phyloP scores from a whole-genome alignment of 805 yeast species.

The Sugiyamaella chiloensis region DNA sequence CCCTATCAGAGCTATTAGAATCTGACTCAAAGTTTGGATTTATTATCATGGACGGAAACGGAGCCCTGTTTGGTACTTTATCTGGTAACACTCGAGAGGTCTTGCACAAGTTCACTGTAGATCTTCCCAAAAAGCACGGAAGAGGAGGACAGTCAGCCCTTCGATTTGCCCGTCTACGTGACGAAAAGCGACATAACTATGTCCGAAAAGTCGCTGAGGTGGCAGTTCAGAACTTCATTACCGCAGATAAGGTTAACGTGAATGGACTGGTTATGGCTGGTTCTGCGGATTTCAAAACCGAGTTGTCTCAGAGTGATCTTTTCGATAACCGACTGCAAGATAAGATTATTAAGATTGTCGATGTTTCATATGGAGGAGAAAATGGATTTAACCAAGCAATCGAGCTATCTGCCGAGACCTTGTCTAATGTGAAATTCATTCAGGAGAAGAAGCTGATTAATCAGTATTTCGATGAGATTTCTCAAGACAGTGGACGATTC shows the following conservation, averaged over 20 bases:
- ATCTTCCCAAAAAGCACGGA: constrained; percentile 98
- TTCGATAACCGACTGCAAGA: constrained; percentile 86
- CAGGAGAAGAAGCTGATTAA: constrained; percentile 96
- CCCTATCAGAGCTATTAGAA: constrained; percentile 87
- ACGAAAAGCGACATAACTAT: constrained; percentile 97
- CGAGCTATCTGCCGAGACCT: constrained; percentile 93
- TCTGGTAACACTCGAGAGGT: constrained; percentile 97
- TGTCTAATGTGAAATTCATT: constrained; percentile 94
- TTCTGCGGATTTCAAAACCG: constrained; percentile 98
- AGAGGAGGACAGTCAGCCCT: constrained; percentile 99
- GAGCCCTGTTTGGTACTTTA: constrained; percentile 90
- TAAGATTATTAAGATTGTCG: constrained; percentile 88
- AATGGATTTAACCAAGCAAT: constrained; percentile 99
- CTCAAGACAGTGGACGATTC: constrained; percentile 95
- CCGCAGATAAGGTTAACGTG: constrained; percentile 91
- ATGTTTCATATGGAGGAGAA: constrained; percentile 98
- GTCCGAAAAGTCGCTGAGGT: constrained; percentile 97
- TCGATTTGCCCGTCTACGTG: constrained; percentile 98
- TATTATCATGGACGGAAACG: constrained; percentile 99
- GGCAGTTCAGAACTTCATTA: constrained; percentile 94
- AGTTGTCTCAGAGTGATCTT: constrained; percentile 86
- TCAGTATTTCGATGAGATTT: constrained; percentile 91
- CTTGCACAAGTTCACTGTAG: constrained; percentile 93
- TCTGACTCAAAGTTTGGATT: constrained; percentile 96
- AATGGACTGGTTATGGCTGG: constrained; percentile 96